A percentile compares a stretch with the other conserved stretches of the same genome.
phyloP scores from a whole-genome alignment of 345 rosid genomes.

The Mangifera indica region DNA sequence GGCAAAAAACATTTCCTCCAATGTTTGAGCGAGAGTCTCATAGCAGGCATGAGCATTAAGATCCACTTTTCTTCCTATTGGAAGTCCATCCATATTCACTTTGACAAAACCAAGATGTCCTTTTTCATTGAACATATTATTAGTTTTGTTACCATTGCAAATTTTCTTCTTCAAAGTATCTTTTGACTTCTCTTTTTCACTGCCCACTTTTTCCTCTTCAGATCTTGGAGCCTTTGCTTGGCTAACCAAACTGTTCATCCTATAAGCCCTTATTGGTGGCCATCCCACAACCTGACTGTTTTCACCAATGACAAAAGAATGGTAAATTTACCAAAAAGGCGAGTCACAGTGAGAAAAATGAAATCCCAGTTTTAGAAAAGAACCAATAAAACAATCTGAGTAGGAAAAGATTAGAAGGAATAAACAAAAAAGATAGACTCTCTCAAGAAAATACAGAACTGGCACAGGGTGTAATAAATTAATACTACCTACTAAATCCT shows the following conservation, averaged over 20 bases:
- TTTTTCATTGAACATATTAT: constrained; percentile 36
- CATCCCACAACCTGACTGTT: constrained; percentile 92
- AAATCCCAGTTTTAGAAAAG: neutral
- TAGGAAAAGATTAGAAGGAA: neutral
- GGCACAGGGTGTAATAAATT: neutral
- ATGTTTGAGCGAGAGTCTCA: constrained; percentile 55
- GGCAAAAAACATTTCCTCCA: constrained; percentile 80
- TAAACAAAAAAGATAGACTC: neutral
- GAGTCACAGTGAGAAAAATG: neutral
- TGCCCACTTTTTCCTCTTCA: constrained; percentile 45
- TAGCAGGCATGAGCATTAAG: constrained; percentile 72
- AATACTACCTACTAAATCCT: too few relatives aligned
- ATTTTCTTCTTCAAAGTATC: constrained; percentile 50
- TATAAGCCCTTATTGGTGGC: constrained; percentile 79
- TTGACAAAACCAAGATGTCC: constrained; percentile 69
- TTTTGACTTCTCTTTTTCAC: constrained; percentile 52
- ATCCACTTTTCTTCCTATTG: constrained; percentile 91
- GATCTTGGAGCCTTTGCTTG: constrained; percentile 54
- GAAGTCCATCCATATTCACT: constrained; percentile 87
- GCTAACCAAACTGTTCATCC: constrained; percentile 83
- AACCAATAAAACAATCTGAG: neutral
- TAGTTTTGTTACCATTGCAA: constrained; percentile 28
- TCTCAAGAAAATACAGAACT: neutral
- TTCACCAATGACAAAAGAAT: constrained; percentile 1
- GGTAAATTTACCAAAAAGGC: neutral